Conservation (phyloP, 2,329 filamentous ascomycete species). For the Venturia carpophila region DNA sequence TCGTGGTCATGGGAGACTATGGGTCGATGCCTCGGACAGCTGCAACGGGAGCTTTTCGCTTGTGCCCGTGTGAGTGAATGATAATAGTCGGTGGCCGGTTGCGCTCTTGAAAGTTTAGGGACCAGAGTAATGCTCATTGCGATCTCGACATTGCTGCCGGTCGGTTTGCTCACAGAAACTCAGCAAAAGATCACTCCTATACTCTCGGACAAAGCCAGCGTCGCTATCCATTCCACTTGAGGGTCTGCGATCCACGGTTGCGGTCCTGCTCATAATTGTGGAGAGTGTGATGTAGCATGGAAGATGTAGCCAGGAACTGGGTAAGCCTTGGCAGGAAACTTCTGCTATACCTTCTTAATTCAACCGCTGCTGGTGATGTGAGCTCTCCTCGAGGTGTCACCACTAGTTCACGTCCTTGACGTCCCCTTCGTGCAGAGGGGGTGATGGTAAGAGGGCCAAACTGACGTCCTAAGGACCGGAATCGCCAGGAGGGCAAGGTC, state of each 20-base stretch:
- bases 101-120: too few species aligned
- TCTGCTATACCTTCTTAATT: neutral
- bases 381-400: neutral
- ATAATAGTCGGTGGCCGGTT: too few species aligned
- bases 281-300: neutral
- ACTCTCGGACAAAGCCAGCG: neutral
- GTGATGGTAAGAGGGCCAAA: neutral
- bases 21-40: too few species aligned
- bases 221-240: neutral
- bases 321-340: neutral
- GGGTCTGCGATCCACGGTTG: neutral
- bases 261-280: neutral
- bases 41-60: too few species aligned
- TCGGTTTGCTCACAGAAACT: too few species aligned
- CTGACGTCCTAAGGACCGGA: neutral
- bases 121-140: too few species aligned
- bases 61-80: too few species aligned
- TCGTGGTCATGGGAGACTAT: neutral
- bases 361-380: neutral
- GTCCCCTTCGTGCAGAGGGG: neutral
- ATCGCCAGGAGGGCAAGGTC: too few species aligned
- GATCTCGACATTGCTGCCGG: too few species aligned
- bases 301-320: neutral
- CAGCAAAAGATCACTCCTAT: neutral
- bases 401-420: neutral